A percentile compares a stretch with the other conserved stretches of the same genome.
These are phyloP conservation scores for Podochytrium sp. DNA, from an alignment of 192 early-diverging fungal genomes.

Conservation along the genomic window DNA sequence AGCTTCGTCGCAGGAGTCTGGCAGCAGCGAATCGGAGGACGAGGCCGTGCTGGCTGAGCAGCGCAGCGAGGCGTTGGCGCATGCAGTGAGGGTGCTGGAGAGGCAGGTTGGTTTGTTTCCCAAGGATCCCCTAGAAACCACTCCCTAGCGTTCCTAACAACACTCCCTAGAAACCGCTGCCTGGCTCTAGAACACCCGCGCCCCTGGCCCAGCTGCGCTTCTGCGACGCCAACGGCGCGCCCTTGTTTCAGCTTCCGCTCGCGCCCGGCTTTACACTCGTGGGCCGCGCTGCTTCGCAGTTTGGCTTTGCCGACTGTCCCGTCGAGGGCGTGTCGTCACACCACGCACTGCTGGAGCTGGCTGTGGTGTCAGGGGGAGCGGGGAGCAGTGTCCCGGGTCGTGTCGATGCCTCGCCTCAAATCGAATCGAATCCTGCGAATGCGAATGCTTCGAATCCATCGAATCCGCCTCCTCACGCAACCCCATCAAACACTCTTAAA, in stretches of 20 bases:
- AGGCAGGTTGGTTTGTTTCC: background rate
- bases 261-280: background rate
- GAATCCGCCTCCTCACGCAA: background rate
- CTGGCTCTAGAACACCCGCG: no score
- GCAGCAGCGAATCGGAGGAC: background rate
- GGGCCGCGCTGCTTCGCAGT: background rate
- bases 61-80: background rate
- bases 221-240: background rate
- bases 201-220: background rate
- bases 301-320: background rate
- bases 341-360: conserved; percentile 10
- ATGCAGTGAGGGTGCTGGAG: background rate
- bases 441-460: background rate
- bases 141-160: background rate
- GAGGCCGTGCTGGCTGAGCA: background rate
- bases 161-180: background rate
- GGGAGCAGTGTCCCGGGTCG: no score
- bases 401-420: no score
- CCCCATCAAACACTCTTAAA: background rate
- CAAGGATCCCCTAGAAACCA: background rate
- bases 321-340: background rate
- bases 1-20: background rate
- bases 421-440: no score
- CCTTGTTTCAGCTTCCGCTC: background rate
- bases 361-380: background rate